Conservation (phyloP, 768 basidiomycete species). For the Ramaria sp. region DNA sequence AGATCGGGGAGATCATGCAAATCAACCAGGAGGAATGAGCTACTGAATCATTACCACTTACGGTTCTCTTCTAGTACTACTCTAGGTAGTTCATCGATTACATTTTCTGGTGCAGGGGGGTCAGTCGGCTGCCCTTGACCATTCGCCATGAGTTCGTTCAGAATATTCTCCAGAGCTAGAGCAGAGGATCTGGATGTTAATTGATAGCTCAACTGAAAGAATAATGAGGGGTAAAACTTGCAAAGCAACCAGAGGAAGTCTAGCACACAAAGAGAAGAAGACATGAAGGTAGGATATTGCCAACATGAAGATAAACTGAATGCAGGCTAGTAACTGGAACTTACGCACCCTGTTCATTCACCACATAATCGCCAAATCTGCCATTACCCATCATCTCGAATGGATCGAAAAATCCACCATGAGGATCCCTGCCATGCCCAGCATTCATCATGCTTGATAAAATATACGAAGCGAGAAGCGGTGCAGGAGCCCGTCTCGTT, state of each 20-base stretch:
- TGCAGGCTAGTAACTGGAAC: too few species aligned
- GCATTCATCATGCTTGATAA: neutral
- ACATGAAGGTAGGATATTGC: neutral
- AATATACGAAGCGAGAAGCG: conserved; percentile 5
- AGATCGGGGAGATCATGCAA: conserved; percentile 2
- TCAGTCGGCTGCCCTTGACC: conserved; percentile 65
- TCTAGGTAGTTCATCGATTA: conserved; percentile 55
- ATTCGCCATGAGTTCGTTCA: conserved; percentile 81
- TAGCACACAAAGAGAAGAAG: neutral
- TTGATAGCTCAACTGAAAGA: too few species aligned
- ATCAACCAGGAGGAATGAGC: too few species aligned
- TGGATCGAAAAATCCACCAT: neutral
- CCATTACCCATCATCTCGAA: conserved; percentile 22
- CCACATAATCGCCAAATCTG: conserved; percentile 84
- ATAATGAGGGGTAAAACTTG: neutral
- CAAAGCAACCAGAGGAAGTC: neutral
- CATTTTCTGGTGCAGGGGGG: conserved; percentile 66
- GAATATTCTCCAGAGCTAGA: conserved; percentile 71
- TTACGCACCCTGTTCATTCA: conserved; percentile 71
- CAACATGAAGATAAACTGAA: too few species aligned
- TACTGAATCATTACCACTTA: conserved; percentile 29
- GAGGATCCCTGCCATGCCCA: neutral
- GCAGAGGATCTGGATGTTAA: neutral
- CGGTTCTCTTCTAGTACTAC: conserved; percentile 53
- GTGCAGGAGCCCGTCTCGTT: conserved; percentile 1